phyloP scores from a whole-genome alignment of 306 rosid genomes.

The Cicer judaicum region DNA sequence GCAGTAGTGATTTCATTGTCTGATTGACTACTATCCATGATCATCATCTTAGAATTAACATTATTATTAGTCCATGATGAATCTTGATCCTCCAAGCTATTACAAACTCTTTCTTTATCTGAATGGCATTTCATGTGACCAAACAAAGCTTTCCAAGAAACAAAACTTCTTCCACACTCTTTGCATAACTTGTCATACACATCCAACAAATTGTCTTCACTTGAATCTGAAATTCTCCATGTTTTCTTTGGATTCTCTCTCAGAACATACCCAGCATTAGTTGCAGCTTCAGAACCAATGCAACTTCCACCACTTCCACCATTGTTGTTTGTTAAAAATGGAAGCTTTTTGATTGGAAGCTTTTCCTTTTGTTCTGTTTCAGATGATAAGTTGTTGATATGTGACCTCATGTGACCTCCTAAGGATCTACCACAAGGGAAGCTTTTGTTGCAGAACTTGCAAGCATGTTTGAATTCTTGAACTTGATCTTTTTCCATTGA shows the following conservation, averaged over 20 bases:
- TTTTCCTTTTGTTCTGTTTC: slow-evolving; percentile 56
- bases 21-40: slow-evolving; percentile 70
- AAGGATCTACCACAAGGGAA: slow-evolving; percentile 91
- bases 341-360: slow-evolving; percentile 39
- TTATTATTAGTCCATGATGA: slow-evolving; percentile 64
- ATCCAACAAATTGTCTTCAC: slow-evolving; percentile 49
- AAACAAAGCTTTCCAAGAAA: slow-evolving; percentile 82
- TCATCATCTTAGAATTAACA: slow-evolving; percentile 45
- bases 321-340: slow-evolving; percentile 42
- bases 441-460: slow-evolving; percentile 84
- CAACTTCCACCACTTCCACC: slow-evolving; percentile 33
- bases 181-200: slow-evolving; percentile 65
- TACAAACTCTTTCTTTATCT: slow-evolving; percentile 59
- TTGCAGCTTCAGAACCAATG: slow-evolving; percentile 49
- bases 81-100: slow-evolving; percentile 65
- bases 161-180: slow-evolving; percentile 83
- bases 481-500: slow-evolving; percentile 64
- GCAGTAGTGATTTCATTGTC: slow-evolving; percentile 67
- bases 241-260: slow-evolving; percentile 86
- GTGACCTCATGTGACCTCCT: slow-evolving; percentile 98
- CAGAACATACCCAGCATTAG: slow-evolving; percentile 63
- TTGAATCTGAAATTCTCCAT: slow-evolving; percentile 61
- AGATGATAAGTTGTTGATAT: slow-evolving; percentile 56
- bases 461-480: slow-evolving; percentile 61
- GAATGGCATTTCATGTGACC: slow-evolving; percentile 95